Conservation (phyloP, 2,329 filamentous ascomycete species). For the Hymenoscyphus infarciens region DNA sequence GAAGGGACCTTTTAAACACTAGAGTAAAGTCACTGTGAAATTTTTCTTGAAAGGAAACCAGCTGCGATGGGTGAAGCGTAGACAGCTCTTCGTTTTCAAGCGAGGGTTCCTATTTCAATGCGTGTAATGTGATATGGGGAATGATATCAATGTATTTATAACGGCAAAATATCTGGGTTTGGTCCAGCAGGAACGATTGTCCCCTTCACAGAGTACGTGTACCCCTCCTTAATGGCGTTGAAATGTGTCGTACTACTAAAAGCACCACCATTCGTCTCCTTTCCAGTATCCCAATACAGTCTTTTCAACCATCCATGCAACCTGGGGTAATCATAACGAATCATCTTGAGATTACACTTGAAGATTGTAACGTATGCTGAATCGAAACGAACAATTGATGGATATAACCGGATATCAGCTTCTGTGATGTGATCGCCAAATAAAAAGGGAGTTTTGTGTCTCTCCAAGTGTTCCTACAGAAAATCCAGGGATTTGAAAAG, state of each 20-base stretch:
- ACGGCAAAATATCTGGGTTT: background rate
- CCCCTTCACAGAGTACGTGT: conserved; percentile 21
- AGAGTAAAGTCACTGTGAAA: too few relatives aligned
- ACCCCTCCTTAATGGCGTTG: conserved; percentile 47
- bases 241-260: conserved; percentile 44
- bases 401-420: conserved; percentile 70
- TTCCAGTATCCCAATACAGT: conserved; percentile 53
- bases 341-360: conserved; percentile 51
- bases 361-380: conserved; percentile 64
- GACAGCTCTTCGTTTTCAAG: too few relatives aligned
- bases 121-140: too few relatives aligned
- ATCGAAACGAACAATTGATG: conserved; percentile 63
- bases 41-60: too few relatives aligned
- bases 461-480: conserved; percentile 64
- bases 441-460: conserved; percentile 48
- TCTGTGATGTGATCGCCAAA: conserved; percentile 75
- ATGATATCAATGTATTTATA: too few relatives aligned
- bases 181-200: conserved; percentile 10
- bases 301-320: conserved; percentile 63
- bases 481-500: conserved; percentile 76
- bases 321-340: conserved; percentile 49
- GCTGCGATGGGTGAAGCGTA: too few relatives aligned
- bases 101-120: too few relatives aligned
- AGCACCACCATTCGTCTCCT: conserved; percentile 43
- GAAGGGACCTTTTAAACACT: too few relatives aligned